Evolutionary conservation across 768 basidiomycete genomes (phyloP), one percentile per base, ranked within the genome.

Genomic region (Podaxis mareebaensis): DNA sequence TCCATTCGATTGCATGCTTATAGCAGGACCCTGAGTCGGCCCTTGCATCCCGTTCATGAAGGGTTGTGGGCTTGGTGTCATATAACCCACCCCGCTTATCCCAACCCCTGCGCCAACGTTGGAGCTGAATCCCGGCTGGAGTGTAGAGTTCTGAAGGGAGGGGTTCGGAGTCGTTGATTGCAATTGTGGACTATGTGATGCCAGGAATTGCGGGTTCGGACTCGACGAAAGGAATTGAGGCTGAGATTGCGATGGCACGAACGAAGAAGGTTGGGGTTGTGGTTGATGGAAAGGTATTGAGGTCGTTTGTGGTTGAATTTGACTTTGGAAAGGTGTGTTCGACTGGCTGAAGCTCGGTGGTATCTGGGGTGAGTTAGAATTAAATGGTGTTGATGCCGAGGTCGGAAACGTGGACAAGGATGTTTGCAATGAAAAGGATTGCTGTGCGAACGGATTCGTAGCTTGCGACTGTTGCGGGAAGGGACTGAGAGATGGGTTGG

Each of bases 111-210:
- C 58, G 65, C 68, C 39, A 64, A 66, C 57, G 66, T 67, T 57
- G 58, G 46, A 24, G 51, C 39, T 36, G 12, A 61, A 48, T 48
- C 62, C 57, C n/a, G 65, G 65, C 38, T 59, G 42, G 10, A 22
- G 33, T 11, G 15, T 15, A 22, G 60, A 22, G 49, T 26, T 26
- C 36, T 60, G 48, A 17, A n/a, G 33, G 28, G 26, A 24, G 15
- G 39, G 28, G 17, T 53, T 53, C 20, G 53, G 53, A 3, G 44
- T 49, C 22, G 53, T 62, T 24, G 53, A 36, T 26, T 73, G 74
- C 4, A 68, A 68, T 64, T 78, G 77, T 10, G 78, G 77, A 61
- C 75, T 79, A 53, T 75, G 75, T 10, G 76, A 75, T 15, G 59
- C 15, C 33, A 68, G 68, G 53, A 75, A 72, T 39, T 76, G 75